Percentiles rank a stretch among this genome's conserved stretches.
phyloP scores from a whole-genome alignment of 495 filamentous ascomycete species.

The Geoglossum glabrum region DNA sequence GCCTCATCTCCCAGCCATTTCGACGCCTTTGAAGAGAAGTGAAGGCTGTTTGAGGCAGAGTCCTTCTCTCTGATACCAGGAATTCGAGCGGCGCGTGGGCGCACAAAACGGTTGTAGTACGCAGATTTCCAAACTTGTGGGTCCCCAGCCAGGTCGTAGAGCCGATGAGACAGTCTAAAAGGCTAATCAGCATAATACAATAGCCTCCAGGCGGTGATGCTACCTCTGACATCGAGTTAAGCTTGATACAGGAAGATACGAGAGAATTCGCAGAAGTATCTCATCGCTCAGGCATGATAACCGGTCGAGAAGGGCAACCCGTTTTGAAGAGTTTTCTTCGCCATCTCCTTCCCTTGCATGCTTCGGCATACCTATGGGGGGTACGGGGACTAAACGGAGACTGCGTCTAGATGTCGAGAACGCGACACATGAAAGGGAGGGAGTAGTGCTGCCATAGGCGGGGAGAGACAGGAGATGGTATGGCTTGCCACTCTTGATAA shows the following conservation, averaged over 20 bases:
- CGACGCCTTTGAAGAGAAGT: slow-evolving; percentile 51
- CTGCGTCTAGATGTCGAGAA: background rate
- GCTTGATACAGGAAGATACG: slow-evolving; percentile 45
- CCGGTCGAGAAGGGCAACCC: slow-evolving; percentile 18
- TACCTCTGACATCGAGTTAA: slow-evolving; percentile 47
- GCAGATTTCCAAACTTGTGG: slow-evolving; percentile 78
- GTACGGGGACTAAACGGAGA: background rate
- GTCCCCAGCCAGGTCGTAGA: slow-evolving; percentile 56
- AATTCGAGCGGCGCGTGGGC: slow-evolving; percentile 59
- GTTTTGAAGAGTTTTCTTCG: slow-evolving; percentile 10
- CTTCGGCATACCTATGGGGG: slow-evolving; percentile 1
- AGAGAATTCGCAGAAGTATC: slow-evolving; percentile 67
- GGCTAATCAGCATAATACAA: slow-evolving; percentile 6
- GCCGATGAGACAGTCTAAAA: slow-evolving; percentile 51
- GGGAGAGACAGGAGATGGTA: background rate
- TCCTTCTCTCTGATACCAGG: slow-evolving; percentile 38
- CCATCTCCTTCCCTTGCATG: slow-evolving; percentile 1
- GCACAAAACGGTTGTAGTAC: slow-evolving; percentile 80
- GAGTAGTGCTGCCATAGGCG: too few species aligned
- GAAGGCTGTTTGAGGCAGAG: slow-evolving; percentile 21
- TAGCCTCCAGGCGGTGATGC: background rate
- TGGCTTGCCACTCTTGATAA: background rate
- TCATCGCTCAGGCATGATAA: slow-evolving; percentile 65
- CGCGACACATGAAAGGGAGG: background rate
- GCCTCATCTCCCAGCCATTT: slow-evolving; percentile 67